Conservation (phyloP, 2,329 filamentous ascomycete species). For the Colletotrichum lentis region DNA sequence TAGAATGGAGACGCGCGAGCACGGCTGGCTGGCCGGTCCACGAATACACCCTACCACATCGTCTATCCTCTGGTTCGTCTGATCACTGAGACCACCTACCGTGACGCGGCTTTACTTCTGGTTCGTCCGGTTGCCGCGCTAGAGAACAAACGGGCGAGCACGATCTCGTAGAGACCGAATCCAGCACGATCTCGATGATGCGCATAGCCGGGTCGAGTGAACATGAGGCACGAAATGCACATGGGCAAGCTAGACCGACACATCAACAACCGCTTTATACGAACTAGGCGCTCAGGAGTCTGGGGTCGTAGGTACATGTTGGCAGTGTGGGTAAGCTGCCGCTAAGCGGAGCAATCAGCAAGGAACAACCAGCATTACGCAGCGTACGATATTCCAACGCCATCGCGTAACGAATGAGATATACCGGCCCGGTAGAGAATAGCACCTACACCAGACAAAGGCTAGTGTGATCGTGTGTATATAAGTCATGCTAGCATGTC, state of each 20-base stretch:
- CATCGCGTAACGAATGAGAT: too few relatives aligned
- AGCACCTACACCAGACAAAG: neutral
- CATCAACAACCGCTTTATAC: neutral
- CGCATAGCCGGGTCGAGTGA: neutral
- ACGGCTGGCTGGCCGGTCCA: neutral
- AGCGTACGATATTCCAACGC: neutral
- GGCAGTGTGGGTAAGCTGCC: neutral
- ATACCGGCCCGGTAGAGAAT: too few relatives aligned
- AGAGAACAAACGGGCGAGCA: neutral
- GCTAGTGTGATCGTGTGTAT: neutral
- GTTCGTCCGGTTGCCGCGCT: neutral
- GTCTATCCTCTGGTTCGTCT: neutral
- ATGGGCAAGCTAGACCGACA: neutral
- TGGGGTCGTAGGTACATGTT: neutral
- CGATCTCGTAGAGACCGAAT: neutral
- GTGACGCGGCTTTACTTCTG: too few relatives aligned
- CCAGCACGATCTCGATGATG: neutral
- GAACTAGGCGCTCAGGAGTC: neutral
- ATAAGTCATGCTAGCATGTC: neutral
- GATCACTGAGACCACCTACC: neutral
- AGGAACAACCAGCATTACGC: too few relatives aligned
- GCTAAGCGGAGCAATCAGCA: neutral
- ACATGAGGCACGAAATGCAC: neutral
- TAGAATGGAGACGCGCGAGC: too few relatives aligned
- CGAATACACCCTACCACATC: neutral